Percentiles rank a stretch among this genome's conserved stretches.
phyloP scores from a whole-genome alignment of 768 basidiomycete species.

The Xerocomellus amylosporus region DNA sequence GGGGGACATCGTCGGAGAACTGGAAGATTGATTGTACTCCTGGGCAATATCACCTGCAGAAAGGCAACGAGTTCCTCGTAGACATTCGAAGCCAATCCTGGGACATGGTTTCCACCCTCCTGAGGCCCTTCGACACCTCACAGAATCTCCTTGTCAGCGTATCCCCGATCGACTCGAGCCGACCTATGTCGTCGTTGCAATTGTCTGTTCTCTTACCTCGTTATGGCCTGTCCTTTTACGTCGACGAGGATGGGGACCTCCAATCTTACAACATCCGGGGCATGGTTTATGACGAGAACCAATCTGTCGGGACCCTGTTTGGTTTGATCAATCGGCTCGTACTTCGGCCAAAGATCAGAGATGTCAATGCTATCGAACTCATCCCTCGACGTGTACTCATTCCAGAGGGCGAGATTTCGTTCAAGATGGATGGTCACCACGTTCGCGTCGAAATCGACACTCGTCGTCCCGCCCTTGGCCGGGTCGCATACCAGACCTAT shows the following conservation, averaged over 20 bases:
- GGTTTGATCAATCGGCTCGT: constrained; percentile 42
- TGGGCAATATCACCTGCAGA: constrained; percentile 6
- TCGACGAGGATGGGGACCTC: constrained; percentile 33
- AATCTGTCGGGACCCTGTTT: constrained; percentile 43
- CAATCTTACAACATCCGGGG: constrained; percentile 41
- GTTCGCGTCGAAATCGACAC: constrained; percentile 17
- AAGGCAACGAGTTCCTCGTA: constrained; percentile 14
- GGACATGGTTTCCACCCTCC: constrained; percentile 24
- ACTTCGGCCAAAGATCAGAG: constrained; percentile 28
- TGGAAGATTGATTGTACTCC: constrained; percentile 24
- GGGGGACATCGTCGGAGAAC: constrained; percentile 25
- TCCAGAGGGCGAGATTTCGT: constrained; percentile 34
- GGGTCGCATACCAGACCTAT: constrained; percentile 29
- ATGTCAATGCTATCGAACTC: neutral
- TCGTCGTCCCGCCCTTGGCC: neutral
- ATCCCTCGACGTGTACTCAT: constrained; percentile 34
- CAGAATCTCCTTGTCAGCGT: constrained; percentile 23
- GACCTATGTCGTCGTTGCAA: neutral
- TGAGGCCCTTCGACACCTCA: constrained; percentile 24
- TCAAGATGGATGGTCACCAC: constrained; percentile 8
- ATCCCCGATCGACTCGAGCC: neutral
- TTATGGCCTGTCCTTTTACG: constrained; percentile 40
- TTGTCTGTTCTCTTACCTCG: constrained; percentile 39
- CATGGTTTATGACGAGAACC: constrained; percentile 41
- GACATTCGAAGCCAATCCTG: constrained; percentile 29